Conservation (phyloP, 2,329 filamentous ascomycete species). For the Penicillium sp. region DNA sequence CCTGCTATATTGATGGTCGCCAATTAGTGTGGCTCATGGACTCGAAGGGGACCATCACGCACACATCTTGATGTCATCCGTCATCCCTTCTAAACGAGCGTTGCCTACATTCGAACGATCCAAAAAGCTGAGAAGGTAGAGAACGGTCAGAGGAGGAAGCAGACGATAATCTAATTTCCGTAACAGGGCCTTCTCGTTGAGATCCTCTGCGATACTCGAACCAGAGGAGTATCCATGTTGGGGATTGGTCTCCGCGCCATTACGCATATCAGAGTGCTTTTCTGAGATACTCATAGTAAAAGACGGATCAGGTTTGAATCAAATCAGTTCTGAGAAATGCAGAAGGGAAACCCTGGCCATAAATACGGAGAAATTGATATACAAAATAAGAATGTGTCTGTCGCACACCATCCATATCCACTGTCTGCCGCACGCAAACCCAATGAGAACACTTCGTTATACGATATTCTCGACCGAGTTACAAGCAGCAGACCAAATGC, state of each 20-base stretch:
- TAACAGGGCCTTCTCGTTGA: constrained; percentile 42
- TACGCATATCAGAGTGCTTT: constrained; percentile 3
- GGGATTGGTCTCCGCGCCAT: background rate
- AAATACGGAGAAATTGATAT: background rate
- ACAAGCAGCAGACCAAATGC: too few relatives aligned
- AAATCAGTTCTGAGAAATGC: background rate
- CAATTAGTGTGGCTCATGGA: constrained; percentile 12
- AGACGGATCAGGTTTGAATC: background rate
- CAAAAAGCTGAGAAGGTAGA: constrained; percentile 5
- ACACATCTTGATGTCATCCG: constrained; percentile 41
- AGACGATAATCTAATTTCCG: constrained; percentile 47
- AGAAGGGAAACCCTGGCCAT: background rate
- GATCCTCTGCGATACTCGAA: constrained; percentile 22
- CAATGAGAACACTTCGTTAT: too few relatives aligned
- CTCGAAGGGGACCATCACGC: constrained; percentile 9
- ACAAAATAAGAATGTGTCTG: too few relatives aligned
- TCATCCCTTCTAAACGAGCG: constrained; percentile 11
- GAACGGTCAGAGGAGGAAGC: constrained; percentile 44
- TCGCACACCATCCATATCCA: too few relatives aligned
- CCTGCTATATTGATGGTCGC: constrained; percentile 19
- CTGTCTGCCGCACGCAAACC: too few relatives aligned
- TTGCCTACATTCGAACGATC: constrained; percentile 10
- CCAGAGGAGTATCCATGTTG: constrained; percentile 6
- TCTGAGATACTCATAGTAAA: background rate
- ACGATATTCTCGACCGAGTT: too few relatives aligned